phyloP scores from a whole-genome alignment of 202 grass and related monocot species.

The Cymbopogon flexuosus region DNA sequence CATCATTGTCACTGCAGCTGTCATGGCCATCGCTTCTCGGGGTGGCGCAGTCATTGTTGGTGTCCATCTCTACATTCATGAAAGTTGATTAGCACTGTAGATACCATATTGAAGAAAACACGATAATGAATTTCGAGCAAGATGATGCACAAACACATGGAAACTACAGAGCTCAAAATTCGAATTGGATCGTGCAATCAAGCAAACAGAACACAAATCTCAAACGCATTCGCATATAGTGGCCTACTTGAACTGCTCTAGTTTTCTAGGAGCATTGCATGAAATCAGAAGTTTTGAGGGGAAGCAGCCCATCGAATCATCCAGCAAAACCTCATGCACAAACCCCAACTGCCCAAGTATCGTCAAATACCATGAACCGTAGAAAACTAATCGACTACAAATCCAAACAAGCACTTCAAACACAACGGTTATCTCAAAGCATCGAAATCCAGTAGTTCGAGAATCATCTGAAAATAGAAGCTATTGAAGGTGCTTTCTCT shows the following conservation, averaged over 20 bases:
- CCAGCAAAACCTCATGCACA: background rate
- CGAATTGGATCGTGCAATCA: background rate
- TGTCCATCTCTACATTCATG: slow-evolving; percentile 31
- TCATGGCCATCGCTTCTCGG: background rate
- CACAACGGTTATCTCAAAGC: background rate
- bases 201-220: background rate
- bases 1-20: background rate
- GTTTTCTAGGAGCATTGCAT: background rate
- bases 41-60: background rate
- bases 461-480: background rate
- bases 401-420: background rate
- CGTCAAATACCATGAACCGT: background rate
- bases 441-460: background rate
- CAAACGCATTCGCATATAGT: background rate
- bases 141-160: background rate
- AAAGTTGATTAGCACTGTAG: background rate
- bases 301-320: background rate
- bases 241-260: background rate
- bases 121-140: background rate
- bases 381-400: slow-evolving; percentile 3
- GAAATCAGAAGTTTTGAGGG: background rate
- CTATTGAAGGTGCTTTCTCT: background rate
- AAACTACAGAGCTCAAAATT: slow-evolving; percentile 21
- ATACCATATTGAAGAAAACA: background rate
- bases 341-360: background rate